These are phyloP conservation scores for Bipolaris oryzae DNA, from an alignment of 2,329 filamentous ascomycete species.

Conservation along the genomic window DNA sequence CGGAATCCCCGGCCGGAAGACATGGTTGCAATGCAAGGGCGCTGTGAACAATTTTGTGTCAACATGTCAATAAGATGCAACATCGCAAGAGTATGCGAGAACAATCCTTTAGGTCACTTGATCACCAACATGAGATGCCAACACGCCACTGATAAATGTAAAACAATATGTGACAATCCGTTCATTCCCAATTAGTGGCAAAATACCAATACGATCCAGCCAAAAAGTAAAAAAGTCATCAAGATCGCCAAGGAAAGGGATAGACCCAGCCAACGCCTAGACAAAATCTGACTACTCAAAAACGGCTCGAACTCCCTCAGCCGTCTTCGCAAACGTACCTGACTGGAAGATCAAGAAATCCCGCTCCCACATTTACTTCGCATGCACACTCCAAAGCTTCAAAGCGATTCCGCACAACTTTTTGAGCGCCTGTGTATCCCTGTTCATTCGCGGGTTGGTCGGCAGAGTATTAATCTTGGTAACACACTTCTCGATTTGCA, in stretches of 20 bases:
- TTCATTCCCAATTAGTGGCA: neutral
- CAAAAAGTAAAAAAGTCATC: neutral
- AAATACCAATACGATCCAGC: neutral
- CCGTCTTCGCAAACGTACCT: neutral
- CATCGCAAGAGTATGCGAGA: neutral
- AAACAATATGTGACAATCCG: neutral
- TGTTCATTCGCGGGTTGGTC: neutral
- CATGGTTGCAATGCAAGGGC: neutral
- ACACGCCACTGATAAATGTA: too few relatives aligned
- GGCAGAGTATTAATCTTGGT: constrained; percentile 1
- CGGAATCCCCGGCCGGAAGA: neutral
- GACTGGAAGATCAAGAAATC: too few relatives aligned
- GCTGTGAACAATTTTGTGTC: neutral
- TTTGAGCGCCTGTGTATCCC: constrained; percentile 3
- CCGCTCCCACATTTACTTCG: neutral
- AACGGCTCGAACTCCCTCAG: neutral
- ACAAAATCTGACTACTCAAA: neutral
- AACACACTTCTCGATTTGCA: constrained; percentile 4
- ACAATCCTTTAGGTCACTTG: neutral
- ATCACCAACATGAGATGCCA: too few relatives aligned
- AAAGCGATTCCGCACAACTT: constrained; percentile 6
- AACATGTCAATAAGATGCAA: neutral
- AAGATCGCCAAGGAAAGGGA: neutral
- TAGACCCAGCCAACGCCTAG: neutral
- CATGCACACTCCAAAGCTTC: constrained; percentile 8